Evolutionary conservation across 345 rosid genomes (phyloP), one percentile per base, ranked within the genome.

Genomic region (Eucalyptus guilfoylei): DNA sequence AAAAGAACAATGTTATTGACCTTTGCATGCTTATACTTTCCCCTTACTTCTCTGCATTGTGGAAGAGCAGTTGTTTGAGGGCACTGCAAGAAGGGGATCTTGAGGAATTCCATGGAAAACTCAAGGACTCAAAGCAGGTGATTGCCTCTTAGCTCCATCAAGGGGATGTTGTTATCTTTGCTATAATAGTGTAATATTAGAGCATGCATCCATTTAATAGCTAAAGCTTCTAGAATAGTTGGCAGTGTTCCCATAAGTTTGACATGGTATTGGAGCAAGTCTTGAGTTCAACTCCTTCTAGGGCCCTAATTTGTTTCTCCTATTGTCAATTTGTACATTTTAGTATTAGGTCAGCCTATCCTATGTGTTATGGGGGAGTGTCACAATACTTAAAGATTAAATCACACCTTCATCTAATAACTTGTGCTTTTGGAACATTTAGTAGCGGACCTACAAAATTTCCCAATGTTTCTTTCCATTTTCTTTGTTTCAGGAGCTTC

Each of bases 61-160:
- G 91, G 88, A 90, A 88, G 91, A 49, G 81, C 90, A 97, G 99
- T 91, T 97, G 98, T 92, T 93, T 97, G 93, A 93, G 94, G 93
- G 97, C 98, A 88, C 92, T 97, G 91, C 94, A 93, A 92, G 99
- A 96, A 93, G 99, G 99, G 91, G 95, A 95, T 91, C 90, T 80
- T 90, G 94, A 91, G 86, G 99, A 96, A 86, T 96, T 97, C 88
- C 91, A 89, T 85, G 91, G 90, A 89, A 96, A 93, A 88, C 91
- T 97, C 90, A 90, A 91, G 91, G 91, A 87, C 88, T 93, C 98
- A 54, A 97, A 97, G 93, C 95, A 96, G 99, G 99, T 96, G 89
- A 86, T 37, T 76, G 28, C 47, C 28, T 76, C 14, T 76, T 24
- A 76, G 83, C 45, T 76, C 42, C 83, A 76, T 76, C 83, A 37